Percentiles rank a stretch among this genome's conserved stretches.
Evolutionary conservation across 1,139 yeast species (phyloP).

Genomic region (Geotrichum carabidarum): DNA sequence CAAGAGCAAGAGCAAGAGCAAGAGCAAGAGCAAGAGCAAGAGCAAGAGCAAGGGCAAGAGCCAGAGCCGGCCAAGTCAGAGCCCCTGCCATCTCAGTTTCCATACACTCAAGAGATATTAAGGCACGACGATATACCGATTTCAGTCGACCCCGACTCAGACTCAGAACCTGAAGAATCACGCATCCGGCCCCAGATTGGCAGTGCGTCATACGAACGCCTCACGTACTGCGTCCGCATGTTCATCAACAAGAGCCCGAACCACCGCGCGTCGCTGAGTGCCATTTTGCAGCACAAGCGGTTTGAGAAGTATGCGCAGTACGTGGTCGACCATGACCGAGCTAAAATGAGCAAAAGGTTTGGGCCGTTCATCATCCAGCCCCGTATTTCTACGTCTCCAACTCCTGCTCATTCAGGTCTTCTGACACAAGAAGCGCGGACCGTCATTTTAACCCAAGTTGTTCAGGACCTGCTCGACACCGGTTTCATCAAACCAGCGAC

Average conservation of each 20-base stretch:
- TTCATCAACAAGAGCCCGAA: not conserved
- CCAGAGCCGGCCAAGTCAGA: no score
- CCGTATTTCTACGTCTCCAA: no score
- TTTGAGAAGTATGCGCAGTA: not conserved
- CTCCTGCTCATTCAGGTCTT: no score
- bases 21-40: not conserved
- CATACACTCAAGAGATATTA: not conserved
- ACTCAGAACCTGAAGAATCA: not conserved
- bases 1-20: no score
- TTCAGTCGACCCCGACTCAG: not conserved
- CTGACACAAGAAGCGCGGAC: not conserved
- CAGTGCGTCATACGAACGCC: slow-evolving; percentile 6
- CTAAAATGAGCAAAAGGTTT: no score
- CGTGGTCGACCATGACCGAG: not conserved
- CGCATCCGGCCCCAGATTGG: slow-evolving; percentile 1
- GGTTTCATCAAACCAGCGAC: not conserved
- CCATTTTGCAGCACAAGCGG: not conserved
- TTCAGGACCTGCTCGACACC: not conserved
- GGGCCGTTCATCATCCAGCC: no score
- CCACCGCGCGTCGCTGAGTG: slow-evolving; percentile 1
- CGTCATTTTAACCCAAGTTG: not conserved
- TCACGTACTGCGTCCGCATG: slow-evolving; percentile 2
- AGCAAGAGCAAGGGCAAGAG: no score
- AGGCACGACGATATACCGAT: not conserved
- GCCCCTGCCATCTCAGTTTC: not conserved